Conservation (phyloP, 2,329 filamentous ascomycete genomes). For the Sporothrix humicola region DNA sequence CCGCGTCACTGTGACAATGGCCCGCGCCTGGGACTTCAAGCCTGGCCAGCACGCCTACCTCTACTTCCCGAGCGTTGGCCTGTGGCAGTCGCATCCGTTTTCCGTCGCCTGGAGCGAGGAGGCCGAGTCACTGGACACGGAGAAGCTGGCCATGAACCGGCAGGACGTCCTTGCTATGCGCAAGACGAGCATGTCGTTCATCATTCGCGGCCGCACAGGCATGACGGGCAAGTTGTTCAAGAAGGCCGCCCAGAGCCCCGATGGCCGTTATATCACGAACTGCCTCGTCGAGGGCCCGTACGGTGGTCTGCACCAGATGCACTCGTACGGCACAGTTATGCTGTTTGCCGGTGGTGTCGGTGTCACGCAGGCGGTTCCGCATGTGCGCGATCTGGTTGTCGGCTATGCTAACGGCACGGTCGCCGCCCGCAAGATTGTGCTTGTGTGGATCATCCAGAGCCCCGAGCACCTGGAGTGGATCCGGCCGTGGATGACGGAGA, state of each 20-base stretch:
- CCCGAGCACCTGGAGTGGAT: conserved; percentile 86
- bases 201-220: conserved; percentile 75
- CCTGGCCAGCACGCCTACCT: conserved; percentile 81
- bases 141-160: conserved; percentile 64
- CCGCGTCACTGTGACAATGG: conserved; percentile 74
- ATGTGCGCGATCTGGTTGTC: conserved; percentile 72
- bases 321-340: conserved; percentile 78
- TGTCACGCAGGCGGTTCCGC: conserved; percentile 79
- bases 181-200: conserved; percentile 71
- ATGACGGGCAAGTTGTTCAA: conserved; percentile 74
- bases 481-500: conserved; percentile 81
- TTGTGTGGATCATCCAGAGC: conserved; percentile 80
- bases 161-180: conserved; percentile 64
- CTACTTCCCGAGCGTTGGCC: conserved; percentile 74
- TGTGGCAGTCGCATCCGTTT: conserved; percentile 80
- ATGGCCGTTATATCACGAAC: conserved; percentile 65
- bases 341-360: conserved; percentile 82
- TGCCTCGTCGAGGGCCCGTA: conserved; percentile 80
- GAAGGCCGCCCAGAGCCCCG: conserved; percentile 65
- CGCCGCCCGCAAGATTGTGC: conserved; percentile 71
- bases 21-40: conserved; percentile 75
- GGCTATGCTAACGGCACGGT: conserved; percentile 72
- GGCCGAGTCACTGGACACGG: conserved; percentile 55
- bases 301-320: conserved; percentile 71
- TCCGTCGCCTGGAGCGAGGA: conserved; percentile 80